Evolutionary conservation across 306 rosid genomes (phyloP), one percentile per base, ranked within the genome.

Genomic region (Cucumis melo): DNA sequence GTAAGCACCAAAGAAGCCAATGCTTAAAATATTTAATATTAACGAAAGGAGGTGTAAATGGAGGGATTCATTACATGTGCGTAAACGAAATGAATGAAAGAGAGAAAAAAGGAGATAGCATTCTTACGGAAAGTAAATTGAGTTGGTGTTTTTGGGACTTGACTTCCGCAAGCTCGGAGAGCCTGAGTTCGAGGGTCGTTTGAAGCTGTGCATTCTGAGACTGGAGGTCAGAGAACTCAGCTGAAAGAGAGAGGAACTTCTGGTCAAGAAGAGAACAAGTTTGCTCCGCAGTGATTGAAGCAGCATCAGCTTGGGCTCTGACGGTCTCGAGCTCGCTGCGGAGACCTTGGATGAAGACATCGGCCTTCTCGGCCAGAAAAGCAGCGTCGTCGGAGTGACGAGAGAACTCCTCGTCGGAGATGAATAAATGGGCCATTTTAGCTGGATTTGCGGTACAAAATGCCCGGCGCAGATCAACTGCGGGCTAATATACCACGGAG

Each of bases 261-360:
- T 91, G 97, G 87, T 94, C 99, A 79, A 94, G 85, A 79, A 92
- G 87, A 13, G 96, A 87, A 78, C 99, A 94, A 75, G 91, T 92
- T 83, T 94, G 99, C 80, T 94, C 99, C 60, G 96, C 99, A 77
- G 96, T 92, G 42, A 92, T 92, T 77, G 88, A 83, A 36, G 93
- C 83, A 15, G 96, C 99, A 34, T 94, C 97, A 1, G 90, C 85
- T 58, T 86, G 86, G 21, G 99, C 99, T 76, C 84, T 84, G 57
- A 90, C 83, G 54, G 95, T 90, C 78, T 94, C 93, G 81, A 94
- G 92, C 79, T 94, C 95, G 19, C 84, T 84, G 78, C 79, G 82
- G 29, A 94, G 91, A 77, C 87, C 86, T 5, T 90, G 87, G 78
- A 94, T 90, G 89, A 76, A 90, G 21, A 90, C 84, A 78, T 92